Conservation (phyloP, 768 basidiomycete species). For the Tricholoma sp. region DNA sequence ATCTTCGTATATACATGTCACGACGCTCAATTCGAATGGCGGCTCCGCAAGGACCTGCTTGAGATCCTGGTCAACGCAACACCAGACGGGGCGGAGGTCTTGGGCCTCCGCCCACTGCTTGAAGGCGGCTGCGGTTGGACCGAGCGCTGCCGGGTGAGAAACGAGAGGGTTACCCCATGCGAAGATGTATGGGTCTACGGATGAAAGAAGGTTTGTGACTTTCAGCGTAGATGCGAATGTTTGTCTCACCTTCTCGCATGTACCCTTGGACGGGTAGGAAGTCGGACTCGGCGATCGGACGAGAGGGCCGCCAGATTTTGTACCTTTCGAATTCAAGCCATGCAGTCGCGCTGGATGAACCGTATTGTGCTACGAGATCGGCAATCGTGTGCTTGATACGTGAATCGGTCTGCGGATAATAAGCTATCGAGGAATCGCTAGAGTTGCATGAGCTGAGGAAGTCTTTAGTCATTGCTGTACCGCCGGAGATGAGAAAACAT, state of each 20-base stretch:
- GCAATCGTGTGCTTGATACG: slow-evolving; percentile 32
- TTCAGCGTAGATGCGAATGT: background rate
- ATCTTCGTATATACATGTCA: slow-evolving; percentile 63
- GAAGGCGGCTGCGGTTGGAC: slow-evolving; percentile 36
- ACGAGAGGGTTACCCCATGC: slow-evolving; percentile 64
- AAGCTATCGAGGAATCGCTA: background rate
- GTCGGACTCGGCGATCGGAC: slow-evolving; percentile 30
- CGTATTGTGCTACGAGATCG: slow-evolving; percentile 57
- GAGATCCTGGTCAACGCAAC: slow-evolving; percentile 48
- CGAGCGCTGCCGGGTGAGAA: slow-evolving; percentile 31
- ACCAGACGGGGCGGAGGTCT: slow-evolving; percentile 51
- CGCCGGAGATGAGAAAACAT: background rate
- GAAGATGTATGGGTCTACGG: slow-evolving; percentile 43
- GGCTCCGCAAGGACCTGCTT: slow-evolving; percentile 41
- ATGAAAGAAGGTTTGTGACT: background rate
- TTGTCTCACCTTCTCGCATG: slow-evolving; percentile 31
- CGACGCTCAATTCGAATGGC: slow-evolving; percentile 48
- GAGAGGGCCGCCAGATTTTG: slow-evolving; percentile 39
- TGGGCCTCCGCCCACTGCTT: slow-evolving; percentile 38
- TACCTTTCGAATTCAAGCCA: slow-evolving; percentile 63
- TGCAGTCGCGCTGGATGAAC: slow-evolving; percentile 63
- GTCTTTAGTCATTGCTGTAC: background rate
- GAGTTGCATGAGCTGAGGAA: background rate
- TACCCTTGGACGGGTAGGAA: slow-evolving; percentile 55
- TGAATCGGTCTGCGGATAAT: background rate